Percentiles rank a stretch among this genome's conserved stretches.
Evolutionary conservation across 2,329 filamentous ascomycete genomes (phyloP).

Genomic region (Xylaria sp.): DNA sequence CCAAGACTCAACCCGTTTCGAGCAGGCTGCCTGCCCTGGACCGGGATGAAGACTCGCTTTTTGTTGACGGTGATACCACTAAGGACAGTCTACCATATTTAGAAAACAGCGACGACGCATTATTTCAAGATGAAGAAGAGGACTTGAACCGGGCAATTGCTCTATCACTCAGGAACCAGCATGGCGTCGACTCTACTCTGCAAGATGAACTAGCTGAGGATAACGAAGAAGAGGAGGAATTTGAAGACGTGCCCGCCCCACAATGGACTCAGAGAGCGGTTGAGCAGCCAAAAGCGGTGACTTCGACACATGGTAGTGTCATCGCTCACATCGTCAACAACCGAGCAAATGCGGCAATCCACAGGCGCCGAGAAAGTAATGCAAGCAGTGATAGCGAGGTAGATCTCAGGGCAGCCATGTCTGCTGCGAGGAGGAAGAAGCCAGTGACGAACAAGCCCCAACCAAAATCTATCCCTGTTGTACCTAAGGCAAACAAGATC

Average conservation of each 20-base stretch:
- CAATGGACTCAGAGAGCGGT: conserved; percentile 63
- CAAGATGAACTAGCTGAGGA: conserved; percentile 40
- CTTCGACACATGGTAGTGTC: conserved; percentile 59
- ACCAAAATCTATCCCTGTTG: conserved; percentile 40
- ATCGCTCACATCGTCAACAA: conserved; percentile 79
- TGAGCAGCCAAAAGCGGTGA: conserved; percentile 57
- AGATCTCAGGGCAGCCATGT: conserved; percentile 78
- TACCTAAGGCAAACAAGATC: conserved; percentile 60
- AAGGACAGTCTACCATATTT: conserved; percentile 29
- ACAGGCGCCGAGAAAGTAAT: conserved; percentile 53
- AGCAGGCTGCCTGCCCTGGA: conserved; percentile 37
- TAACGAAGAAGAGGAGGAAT: conserved; percentile 48
- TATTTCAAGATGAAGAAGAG: conserved; percentile 54
- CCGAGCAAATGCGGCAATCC: conserved; percentile 66
- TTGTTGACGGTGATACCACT: conserved; percentile 49
- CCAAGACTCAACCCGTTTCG: conserved; percentile 34
- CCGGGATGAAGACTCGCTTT: conserved; percentile 61
- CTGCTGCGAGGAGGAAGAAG: conserved; percentile 67
- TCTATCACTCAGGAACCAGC: conserved; percentile 76
- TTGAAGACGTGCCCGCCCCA: conserved; percentile 59
- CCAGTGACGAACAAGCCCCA: conserved; percentile 36
- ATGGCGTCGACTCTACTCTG: conserved; percentile 45
- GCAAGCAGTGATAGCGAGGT: conserved; percentile 77
- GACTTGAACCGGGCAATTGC: conserved; percentile 84
- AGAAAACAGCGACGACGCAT: conserved; percentile 36